Evolutionary conservation across 2,329 filamentous ascomycete genomes (phyloP).

Genomic region (Neonectria hederae): DNA sequence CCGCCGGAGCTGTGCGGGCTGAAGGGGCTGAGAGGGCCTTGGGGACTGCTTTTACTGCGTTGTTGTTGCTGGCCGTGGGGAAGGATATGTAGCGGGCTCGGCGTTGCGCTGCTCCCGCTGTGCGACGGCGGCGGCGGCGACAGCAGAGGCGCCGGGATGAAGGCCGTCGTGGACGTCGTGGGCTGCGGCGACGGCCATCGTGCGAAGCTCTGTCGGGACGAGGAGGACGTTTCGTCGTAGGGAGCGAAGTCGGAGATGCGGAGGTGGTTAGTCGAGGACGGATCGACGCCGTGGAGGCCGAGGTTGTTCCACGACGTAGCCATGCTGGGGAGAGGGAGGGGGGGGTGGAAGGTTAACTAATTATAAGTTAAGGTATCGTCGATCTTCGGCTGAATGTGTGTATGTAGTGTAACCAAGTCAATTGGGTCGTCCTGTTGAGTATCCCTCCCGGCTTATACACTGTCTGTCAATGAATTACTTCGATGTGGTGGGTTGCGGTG

Average conservation of each 20-base stretch:
- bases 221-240: conserved; percentile 34
- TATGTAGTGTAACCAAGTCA: background rate
- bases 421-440: background rate
- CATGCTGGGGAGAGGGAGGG: conserved; percentile 11
- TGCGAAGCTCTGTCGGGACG: conserved; percentile 32
- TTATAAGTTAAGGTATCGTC: background rate
- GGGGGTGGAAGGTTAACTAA: too few species aligned
- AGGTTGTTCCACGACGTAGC: conserved; percentile 25
- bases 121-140: conserved; percentile 36
- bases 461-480: background rate
- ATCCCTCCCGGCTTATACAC: conserved; percentile 13
- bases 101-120: conserved; percentile 16
- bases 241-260: conserved; percentile 10
- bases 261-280: conserved; percentile 7
- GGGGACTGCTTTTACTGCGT: background rate
- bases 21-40: background rate
- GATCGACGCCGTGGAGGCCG: conserved; percentile 24
- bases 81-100: conserved; percentile 25
- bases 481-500: background rate
- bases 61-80: background rate
- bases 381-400: background rate
- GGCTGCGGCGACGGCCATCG: conserved; percentile 35
- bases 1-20: conserved; percentile 32
- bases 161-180: conserved; percentile 33
- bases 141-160: conserved; percentile 34